Percentiles rank a stretch among this genome's conserved stretches.
phyloP scores from a whole-genome alignment of 1,139 yeast genomes.

The Pichia sp. region DNA sequence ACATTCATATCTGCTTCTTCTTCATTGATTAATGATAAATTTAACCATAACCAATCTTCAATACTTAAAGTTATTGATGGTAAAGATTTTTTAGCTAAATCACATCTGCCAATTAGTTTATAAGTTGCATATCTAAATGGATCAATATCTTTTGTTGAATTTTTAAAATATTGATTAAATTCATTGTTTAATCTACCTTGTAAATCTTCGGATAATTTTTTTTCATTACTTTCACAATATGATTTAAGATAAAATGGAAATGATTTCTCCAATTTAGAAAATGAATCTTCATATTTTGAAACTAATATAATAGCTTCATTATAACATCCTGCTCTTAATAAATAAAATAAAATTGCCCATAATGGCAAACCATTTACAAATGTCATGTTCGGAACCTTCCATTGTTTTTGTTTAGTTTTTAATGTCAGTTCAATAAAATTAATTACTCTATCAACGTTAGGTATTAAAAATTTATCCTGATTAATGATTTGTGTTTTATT shows the following conservation, averaged over 20 bases:
- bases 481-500: not conserved
- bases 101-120: slow-evolving; percentile 90
- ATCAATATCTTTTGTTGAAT: slow-evolving; percentile 55
- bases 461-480: slow-evolving; percentile 14
- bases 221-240: slow-evolving; percentile 54
- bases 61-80: slow-evolving; percentile 74
- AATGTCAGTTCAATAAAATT: slow-evolving; percentile 25
- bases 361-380: slow-evolving; percentile 79
- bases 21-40: slow-evolving; percentile 69
- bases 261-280: slow-evolving; percentile 77
- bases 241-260: slow-evolving; percentile 77
- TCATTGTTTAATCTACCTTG: slow-evolving; percentile 70
- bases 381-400: slow-evolving; percentile 47
- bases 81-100: slow-evolving; percentile 65
- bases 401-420: slow-evolving; percentile 32
- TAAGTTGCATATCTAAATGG: slow-evolving; percentile 89
- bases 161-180: slow-evolving; percentile 79
- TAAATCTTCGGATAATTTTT: slow-evolving; percentile 57
- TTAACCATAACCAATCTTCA: slow-evolving; percentile 98
- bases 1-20: slow-evolving; percentile 48
- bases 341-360: slow-evolving; percentile 86
- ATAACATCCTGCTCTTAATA: slow-evolving; percentile 76
- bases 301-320: slow-evolving; percentile 66
- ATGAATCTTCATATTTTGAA: slow-evolving; percentile 47
- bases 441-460: slow-evolving; percentile 21